Evolutionary conservation across 371 early-diverging fungal genomes (phyloP).

Genomic region (Mucor circinelloides): DNA sequence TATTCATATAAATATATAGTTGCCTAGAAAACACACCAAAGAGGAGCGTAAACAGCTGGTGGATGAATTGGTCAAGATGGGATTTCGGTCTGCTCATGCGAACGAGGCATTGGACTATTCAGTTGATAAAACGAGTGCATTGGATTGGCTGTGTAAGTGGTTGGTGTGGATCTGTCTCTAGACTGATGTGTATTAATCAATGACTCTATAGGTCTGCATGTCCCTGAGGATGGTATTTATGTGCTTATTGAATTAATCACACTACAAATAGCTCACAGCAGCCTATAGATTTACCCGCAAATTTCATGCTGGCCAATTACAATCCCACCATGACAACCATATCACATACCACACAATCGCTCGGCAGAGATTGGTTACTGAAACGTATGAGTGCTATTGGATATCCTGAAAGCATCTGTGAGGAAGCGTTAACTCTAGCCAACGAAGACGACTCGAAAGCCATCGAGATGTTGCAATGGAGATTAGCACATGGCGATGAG

Average conservation of each 20-base stretch:
- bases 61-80: slow-evolving; percentile 59
- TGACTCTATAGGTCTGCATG: slow-evolving; percentile 62
- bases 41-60: slow-evolving; percentile 43
- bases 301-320: slow-evolving; percentile 63
- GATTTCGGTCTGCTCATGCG: slow-evolving; percentile 76
- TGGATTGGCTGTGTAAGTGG: slow-evolving; percentile 87
- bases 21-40: slow-evolving; percentile 31
- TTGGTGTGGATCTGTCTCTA: not conserved
- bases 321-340: slow-evolving; percentile 66
- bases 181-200: not conserved
- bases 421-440: slow-evolving; percentile 45
- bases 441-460: slow-evolving; percentile 57
- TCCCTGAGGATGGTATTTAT: slow-evolving; percentile 77
- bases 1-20: slow-evolving; percentile 1
- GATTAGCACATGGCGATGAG: slow-evolving; percentile 41
- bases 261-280: not conserved
- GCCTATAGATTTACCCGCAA: slow-evolving; percentile 62
- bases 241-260: no score
- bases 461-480: slow-evolving; percentile 51
- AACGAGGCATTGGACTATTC: slow-evolving; percentile 73
- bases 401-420: slow-evolving; percentile 53
- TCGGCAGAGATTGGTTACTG: slow-evolving; percentile 65
- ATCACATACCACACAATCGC: slow-evolving; percentile 55
- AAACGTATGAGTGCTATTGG: slow-evolving; percentile 68
- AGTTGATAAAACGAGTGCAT: slow-evolving; percentile 51